These are phyloP conservation scores for Tinospora cordifolia DNA, from an alignment of 164 flowering plant species.

Conservation along the genomic window DNA sequence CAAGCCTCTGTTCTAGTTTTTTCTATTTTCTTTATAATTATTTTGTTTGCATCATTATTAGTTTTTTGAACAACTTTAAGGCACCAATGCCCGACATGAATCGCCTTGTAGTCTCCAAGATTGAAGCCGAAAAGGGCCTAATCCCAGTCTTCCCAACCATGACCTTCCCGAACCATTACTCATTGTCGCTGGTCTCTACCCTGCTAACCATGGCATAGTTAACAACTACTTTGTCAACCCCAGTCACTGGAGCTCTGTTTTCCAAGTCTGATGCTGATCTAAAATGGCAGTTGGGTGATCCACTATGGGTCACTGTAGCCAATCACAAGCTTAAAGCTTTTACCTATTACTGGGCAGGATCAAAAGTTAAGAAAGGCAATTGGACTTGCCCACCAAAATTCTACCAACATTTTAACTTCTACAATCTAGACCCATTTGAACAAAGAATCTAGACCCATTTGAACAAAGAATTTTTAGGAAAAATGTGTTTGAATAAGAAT, in stretches of 20 bases:
- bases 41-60: too few species aligned
- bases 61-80: too few species aligned
- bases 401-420: slow-evolving; percentile 55
- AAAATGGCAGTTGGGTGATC: slow-evolving; percentile 96
- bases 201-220: slow-evolving; percentile 74
- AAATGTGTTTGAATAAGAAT: too few species aligned
- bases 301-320: slow-evolving; percentile 75
- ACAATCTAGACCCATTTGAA: slow-evolving; percentile 60
- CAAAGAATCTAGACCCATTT: too few species aligned
- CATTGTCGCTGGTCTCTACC: slow-evolving; percentile 85
- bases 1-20: too few species aligned
- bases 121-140: slow-evolving; percentile 74
- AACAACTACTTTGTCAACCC: slow-evolving; percentile 68
- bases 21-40: too few species aligned
- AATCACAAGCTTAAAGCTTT: slow-evolving; percentile 69
- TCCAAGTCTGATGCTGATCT: slow-evolving; percentile 66
- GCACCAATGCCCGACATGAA: slow-evolving; percentile 24
- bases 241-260: slow-evolving; percentile 43
- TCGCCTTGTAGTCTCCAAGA: slow-evolving; percentile 63
- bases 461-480: too few species aligned
- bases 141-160: slow-evolving; percentile 91
- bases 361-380: slow-evolving; percentile 70
- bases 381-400: slow-evolving; percentile 60
- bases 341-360: slow-evolving; percentile 90
- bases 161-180: slow-evolving; percentile 92